Percentiles rank a stretch among this genome's conserved stretches.
Conservation (phyloP, 1,139 yeast genomes). For the Trichomonascaceae sp. region DNA sequence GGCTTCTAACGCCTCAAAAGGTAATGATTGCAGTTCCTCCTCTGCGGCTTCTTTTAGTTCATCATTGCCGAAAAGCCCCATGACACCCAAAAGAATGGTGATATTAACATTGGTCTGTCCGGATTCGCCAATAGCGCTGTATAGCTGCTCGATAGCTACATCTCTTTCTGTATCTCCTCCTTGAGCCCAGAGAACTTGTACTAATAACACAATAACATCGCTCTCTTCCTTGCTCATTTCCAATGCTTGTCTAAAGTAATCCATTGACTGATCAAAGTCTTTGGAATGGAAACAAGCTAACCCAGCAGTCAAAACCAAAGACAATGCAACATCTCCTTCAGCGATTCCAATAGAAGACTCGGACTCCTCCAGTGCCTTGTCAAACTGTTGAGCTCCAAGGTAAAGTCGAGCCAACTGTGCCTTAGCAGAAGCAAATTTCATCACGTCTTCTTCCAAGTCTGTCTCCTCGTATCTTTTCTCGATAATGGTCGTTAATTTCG, state of each 20-base stretch:
- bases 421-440: conserved; percentile 53
- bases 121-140: conserved; percentile 50
- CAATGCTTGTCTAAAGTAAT: conserved; percentile 58
- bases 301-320: conserved; percentile 66
- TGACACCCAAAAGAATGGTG: conserved; percentile 72
- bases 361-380: conserved; percentile 55
- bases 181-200: conserved; percentile 73
- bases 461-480: conserved; percentile 55
- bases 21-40: conserved; percentile 55
- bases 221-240: conserved; percentile 49
- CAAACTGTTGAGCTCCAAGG: conserved; percentile 54
- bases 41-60: conserved; percentile 60
- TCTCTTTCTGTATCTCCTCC: conserved; percentile 64
- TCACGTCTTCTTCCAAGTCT: conserved; percentile 45
- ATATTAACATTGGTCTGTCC: conserved; percentile 59
- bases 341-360: conserved; percentile 48
- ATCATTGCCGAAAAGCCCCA: conserved; percentile 58
- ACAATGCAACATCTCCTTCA: conserved; percentile 40
- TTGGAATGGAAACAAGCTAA: conserved; percentile 57
- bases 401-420: conserved; percentile 65
- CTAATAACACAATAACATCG: conserved; percentile 62
- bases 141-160: conserved; percentile 56
- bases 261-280: conserved; percentile 59
- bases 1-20: conserved; percentile 42
- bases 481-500: conserved; percentile 42